These are phyloP conservation scores for Raphanus hybrid DNA, from an alignment of 441 rosid genomes.

Conservation along the genomic window DNA sequence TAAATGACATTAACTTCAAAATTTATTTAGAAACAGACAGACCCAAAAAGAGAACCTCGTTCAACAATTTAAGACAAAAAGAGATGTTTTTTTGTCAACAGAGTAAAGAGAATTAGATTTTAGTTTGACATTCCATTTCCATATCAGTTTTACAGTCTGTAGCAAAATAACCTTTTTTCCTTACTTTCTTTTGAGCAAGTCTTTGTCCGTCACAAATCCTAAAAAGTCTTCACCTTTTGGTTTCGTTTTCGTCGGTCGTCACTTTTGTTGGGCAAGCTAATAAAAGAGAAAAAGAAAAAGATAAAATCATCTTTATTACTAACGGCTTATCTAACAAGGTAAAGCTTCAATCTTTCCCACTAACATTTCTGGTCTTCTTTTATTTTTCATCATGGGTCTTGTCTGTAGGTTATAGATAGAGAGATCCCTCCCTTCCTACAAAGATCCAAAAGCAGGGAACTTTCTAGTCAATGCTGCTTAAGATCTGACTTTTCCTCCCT, in stretches of 20 bases:
- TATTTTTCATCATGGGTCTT: constrained; percentile 25
- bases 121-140: not conserved
- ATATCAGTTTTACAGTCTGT: not conserved
- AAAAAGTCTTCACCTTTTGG: not conserved
- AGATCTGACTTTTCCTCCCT: constrained; percentile 37
- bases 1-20: not conserved
- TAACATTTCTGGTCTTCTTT: constrained; percentile 32
- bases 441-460: constrained; percentile 29
- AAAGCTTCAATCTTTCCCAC: constrained; percentile 44
- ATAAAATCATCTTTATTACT: not conserved
- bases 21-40: not conserved
- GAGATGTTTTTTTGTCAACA: not conserved
- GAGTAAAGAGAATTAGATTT: not conserved
- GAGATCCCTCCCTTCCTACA: constrained; percentile 27
- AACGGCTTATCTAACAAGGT: constrained; percentile 20
- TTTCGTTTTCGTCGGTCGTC: constrained; percentile 9
- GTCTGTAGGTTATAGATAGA: constrained; percentile 27
- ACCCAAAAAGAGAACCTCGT: not conserved
- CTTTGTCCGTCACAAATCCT: constrained; percentile 2
- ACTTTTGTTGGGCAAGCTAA: not conserved
- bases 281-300: not conserved
- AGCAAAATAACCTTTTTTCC: not conserved
- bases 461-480: constrained; percentile 37
- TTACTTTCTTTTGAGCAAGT: not conserved
- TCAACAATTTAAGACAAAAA: not conserved